Base-by-base conservation (phyloP, 345 rosid genomes). In the Nasturtium officinale region DNA sequence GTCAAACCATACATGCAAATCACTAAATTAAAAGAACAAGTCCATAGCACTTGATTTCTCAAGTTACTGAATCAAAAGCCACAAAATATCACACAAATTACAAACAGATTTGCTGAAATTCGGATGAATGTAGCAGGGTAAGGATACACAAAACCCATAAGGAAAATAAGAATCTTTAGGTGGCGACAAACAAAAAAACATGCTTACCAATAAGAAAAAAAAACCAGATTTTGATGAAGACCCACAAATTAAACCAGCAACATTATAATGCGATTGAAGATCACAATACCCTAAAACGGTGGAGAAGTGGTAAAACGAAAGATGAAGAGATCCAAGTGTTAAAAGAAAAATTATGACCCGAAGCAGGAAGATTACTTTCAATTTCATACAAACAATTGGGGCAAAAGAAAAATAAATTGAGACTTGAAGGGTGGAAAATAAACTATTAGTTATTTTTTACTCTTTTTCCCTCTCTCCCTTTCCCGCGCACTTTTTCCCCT, bases 1-100 rank as follows among this genome's bases (percentile, higher is more conserved):
- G n/a, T n/a, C n/a, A 46, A 30, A 38, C 67, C 20, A 59, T 50
- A 67, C 69, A 72, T 72, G 76, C 62, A 62, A 72, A 61, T 72
- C 54, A 37, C 5, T 0, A 26, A 26, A 60, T 20, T 0, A 18
- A 37, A 46, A 35, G 42, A 64, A 45, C 21, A 65, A 47, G 30
- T 53, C 17, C 1, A 5, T 18, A 61, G 15, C 23, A 5, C 42
- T 18, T 40, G 28, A 40, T 28, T 40, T 47, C n/a, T 20, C 2
- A 53, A 62, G 26, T 28, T 42, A 53, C 12, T 11, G 18, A 40
- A 48, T 37, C 50, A 5, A 61, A 50, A 30, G 40, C 52, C 23
- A 73, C 50, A 21, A 38, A 28, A 9, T 26, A 33, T 56, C 48
- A 45, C 42, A 73, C 15, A 15, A 30, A 26, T n/a, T 10, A 57